A percentile compares a stretch with the other conserved stretches of the same genome.
Conservation (phyloP, 2,329 filamentous ascomycete species). For the Dactylellina parvicollis region DNA sequence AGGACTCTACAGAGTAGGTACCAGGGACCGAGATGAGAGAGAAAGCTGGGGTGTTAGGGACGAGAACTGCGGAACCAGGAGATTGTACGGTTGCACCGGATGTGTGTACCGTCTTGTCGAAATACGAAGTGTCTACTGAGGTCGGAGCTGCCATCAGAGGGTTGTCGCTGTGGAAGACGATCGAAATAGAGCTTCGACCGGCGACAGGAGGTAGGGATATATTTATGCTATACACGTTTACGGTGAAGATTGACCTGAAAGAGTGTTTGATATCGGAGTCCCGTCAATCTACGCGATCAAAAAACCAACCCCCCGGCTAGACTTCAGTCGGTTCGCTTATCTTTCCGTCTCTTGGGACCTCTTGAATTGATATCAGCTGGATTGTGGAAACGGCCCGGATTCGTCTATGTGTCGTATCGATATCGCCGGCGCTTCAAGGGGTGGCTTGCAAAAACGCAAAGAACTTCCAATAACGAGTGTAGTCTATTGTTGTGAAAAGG, state of each 20-base stretch:
- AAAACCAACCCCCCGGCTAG: constrained; percentile 34
- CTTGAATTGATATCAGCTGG: constrained; percentile 11
- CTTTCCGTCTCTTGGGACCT: constrained; percentile 32
- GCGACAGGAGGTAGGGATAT: constrained; percentile 44
- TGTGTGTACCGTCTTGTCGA: constrained; percentile 35
- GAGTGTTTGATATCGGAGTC: constrained; percentile 9
- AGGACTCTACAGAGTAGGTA: constrained; percentile 38
- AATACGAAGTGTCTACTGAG: constrained; percentile 33
- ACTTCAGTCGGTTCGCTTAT: constrained; percentile 41
- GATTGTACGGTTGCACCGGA: constrained; percentile 30
- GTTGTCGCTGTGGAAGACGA: constrained; percentile 41
- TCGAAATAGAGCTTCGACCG: constrained; percentile 42
- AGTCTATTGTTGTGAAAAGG: constrained; percentile 26
- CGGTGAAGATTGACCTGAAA: constrained; percentile 4
- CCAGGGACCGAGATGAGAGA: constrained; percentile 25
- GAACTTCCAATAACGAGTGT: constrained; percentile 38
- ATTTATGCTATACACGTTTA: constrained; percentile 33
- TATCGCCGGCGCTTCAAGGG: constrained; percentile 30
- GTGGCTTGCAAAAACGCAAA: constrained; percentile 45
- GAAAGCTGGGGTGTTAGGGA: constrained; percentile 26
- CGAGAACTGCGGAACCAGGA: constrained; percentile 39
- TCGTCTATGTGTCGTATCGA: background rate
- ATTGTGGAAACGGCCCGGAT: constrained; percentile 4
- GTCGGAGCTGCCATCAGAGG: constrained; percentile 39
- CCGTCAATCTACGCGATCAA: constrained; percentile 29